Percentiles rank a stretch among this genome's conserved stretches.
These are phyloP conservation scores for Sugiyamaella valdiviana DNA, from an alignment of 805 yeast genomes.

Conservation along the genomic window DNA sequence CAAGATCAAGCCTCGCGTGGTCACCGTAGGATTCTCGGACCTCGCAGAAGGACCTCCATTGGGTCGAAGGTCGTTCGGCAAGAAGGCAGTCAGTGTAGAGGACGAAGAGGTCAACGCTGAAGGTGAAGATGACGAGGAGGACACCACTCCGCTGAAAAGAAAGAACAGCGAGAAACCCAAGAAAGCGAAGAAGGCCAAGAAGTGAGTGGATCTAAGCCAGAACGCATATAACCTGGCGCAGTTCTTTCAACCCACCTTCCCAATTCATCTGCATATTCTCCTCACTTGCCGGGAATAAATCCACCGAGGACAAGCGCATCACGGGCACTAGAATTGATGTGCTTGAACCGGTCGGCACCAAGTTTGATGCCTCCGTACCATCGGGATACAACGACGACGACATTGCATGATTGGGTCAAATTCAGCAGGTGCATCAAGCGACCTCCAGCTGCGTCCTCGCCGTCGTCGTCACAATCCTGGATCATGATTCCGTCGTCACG, in stretches of 20 bases:
- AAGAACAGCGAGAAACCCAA: background rate
- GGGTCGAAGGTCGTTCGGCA: conserved; percentile 27
- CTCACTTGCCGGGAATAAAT: conserved; percentile 31
- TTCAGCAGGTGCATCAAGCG: conserved; percentile 66
- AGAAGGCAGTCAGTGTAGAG: background rate
- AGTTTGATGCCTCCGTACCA: conserved; percentile 92
- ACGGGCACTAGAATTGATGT: conserved; percentile 82
- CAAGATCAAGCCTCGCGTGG: background rate
- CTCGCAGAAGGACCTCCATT: conserved; percentile 1
- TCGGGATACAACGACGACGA: conserved; percentile 77
- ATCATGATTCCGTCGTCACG: conserved; percentile 47
- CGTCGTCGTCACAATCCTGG: conserved; percentile 94
- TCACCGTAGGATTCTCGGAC: conserved; percentile 12
- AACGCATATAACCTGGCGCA: background rate
- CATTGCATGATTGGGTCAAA: conserved; percentile 65
- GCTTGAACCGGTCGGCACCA: conserved; percentile 93
- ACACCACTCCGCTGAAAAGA: background rate
- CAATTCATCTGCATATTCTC: no score
- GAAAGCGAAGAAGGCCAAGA: conserved; percentile 2
- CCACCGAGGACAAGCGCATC: conserved; percentile 71
- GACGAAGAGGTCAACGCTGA: background rate
- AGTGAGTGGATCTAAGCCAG: background rate
- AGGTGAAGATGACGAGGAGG: background rate
- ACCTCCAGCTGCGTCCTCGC: conserved; percentile 94
- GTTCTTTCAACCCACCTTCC: no score